A percentile compares a stretch with the other conserved stretches of the same genome.
Evolutionary conservation across 768 basidiomycete genomes (phyloP).

Genomic region (Mycena amicta): DNA sequence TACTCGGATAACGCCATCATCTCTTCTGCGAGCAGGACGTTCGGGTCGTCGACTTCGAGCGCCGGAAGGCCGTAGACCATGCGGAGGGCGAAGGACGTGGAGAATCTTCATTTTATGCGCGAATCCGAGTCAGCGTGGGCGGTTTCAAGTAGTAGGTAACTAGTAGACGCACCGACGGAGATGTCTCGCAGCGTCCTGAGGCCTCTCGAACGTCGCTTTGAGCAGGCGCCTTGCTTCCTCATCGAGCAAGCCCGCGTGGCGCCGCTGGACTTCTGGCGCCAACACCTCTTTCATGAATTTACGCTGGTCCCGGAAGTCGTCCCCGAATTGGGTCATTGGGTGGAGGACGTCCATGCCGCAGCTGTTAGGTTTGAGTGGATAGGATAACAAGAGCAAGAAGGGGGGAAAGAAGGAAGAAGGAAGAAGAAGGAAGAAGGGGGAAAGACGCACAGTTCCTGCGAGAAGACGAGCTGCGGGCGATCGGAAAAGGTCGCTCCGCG

Average conservation of each 20-base stretch:
- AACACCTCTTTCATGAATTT: constrained; percentile 1
- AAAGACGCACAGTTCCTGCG: neutral
- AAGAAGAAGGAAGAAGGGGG: neutral
- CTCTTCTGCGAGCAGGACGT: constrained; percentile 1
- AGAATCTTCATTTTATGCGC: neutral
- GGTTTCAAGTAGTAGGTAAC: neutral
- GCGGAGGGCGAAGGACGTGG: neutral
- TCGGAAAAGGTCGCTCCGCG: neutral
- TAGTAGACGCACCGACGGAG: neutral
- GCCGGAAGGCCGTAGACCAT: neutral
- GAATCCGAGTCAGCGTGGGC: no score
- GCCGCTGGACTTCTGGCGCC: neutral
- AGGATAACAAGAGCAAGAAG: neutral
- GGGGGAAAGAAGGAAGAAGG: neutral
- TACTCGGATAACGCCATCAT: neutral
- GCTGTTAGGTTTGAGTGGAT: no score
- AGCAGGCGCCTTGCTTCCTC: neutral
- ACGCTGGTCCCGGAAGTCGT: neutral
- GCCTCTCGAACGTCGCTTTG: neutral
- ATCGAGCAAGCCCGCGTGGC: neutral
- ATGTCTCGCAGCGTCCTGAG: neutral
- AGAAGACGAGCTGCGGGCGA: neutral
- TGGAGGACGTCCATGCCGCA: neutral
- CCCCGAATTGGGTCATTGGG: neutral
- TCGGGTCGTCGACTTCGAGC: neutral